These are phyloP conservation scores for Tolypocladium paradoxum DNA, from an alignment of 2,329 filamentous ascomycete genomes.

Conservation along the genomic window DNA sequence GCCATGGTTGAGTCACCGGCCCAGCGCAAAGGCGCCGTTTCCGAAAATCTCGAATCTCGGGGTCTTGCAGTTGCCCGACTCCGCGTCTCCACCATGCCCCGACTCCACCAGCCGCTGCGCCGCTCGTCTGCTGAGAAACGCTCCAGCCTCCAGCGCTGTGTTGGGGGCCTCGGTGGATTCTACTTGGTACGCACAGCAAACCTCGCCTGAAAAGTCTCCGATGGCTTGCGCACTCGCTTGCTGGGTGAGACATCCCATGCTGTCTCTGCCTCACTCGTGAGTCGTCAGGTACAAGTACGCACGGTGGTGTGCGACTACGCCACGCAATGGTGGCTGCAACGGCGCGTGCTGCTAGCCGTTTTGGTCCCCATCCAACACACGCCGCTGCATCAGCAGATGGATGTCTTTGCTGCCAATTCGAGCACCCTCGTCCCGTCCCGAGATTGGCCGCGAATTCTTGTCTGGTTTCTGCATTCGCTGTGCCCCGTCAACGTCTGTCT, in stretches of 20 bases:
- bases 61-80: constrained; percentile 7
- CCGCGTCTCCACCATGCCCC: not conserved
- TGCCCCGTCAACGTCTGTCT: not conserved
- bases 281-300: too few species aligned
- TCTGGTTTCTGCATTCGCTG: not conserved
- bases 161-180: too few species aligned
- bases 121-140: not conserved
- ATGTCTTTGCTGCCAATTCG: not conserved
- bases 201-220: not conserved
- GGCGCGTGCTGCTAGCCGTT: not conserved
- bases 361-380: not conserved
- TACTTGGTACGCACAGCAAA: too few species aligned
- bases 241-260: not conserved
- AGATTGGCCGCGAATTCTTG: not conserved
- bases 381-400: not conserved
- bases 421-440: not conserved
- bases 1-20: not conserved
- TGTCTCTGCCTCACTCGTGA: too few species aligned
- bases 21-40: not conserved
- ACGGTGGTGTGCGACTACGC: too few species aligned
- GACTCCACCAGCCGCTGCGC: not conserved
- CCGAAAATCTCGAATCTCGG: constrained; percentile 1
- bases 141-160: too few species aligned
- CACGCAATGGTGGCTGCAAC: too few species aligned
- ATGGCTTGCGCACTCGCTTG: not conserved